Percentiles rank a stretch among this genome's conserved stretches.
Conservation (phyloP, 2,329 filamentous ascomycete genomes). For the Penicillium sp. region DNA sequence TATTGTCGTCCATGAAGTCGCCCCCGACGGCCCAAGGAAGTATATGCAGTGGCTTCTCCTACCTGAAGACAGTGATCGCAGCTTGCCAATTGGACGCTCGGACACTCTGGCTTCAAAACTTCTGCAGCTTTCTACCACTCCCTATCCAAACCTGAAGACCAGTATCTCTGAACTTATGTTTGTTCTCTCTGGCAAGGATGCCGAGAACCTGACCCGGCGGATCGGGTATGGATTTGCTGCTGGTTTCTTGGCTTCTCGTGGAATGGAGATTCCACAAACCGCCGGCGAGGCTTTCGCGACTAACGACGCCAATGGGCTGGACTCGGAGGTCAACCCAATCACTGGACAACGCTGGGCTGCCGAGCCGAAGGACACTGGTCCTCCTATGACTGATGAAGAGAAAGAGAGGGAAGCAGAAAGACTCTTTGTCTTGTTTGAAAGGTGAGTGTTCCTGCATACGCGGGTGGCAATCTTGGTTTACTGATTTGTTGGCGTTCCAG, state of each 20-base stretch:
- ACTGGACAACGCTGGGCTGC: conserved; percentile 79
- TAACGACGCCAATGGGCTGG: conserved; percentile 27
- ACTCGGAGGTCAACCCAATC: conserved; percentile 69
- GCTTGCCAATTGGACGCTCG: conserved; percentile 73
- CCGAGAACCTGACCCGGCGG: conserved; percentile 79
- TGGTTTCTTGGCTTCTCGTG: conserved; percentile 83
- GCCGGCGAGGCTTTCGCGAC: conserved; percentile 58
- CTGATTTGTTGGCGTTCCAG: conserved; percentile 38
- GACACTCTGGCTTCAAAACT: conserved; percentile 74
- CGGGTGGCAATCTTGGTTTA: background rate
- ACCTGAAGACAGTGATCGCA: conserved; percentile 74
- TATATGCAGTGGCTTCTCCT: conserved; percentile 69
- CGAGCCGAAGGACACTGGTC: conserved; percentile 61
- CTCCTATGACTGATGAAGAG: conserved; percentile 86
- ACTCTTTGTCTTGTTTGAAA: conserved; percentile 87
- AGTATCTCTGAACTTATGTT: conserved; percentile 80
- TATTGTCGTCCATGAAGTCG: conserved; percentile 69
- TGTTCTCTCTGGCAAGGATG: conserved; percentile 79
- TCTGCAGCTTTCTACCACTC: conserved; percentile 74
- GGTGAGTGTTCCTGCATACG: conserved; percentile 51
- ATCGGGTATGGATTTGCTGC: conserved; percentile 94
- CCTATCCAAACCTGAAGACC: conserved; percentile 72
- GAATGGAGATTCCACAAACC: conserved; percentile 73
- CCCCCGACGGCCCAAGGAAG: conserved; percentile 62
- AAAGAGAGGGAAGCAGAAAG: conserved; percentile 89